Base-by-base conservation (phyloP, 495 filamentous ascomycete genomes). In the Neurospora sp. region DNA sequence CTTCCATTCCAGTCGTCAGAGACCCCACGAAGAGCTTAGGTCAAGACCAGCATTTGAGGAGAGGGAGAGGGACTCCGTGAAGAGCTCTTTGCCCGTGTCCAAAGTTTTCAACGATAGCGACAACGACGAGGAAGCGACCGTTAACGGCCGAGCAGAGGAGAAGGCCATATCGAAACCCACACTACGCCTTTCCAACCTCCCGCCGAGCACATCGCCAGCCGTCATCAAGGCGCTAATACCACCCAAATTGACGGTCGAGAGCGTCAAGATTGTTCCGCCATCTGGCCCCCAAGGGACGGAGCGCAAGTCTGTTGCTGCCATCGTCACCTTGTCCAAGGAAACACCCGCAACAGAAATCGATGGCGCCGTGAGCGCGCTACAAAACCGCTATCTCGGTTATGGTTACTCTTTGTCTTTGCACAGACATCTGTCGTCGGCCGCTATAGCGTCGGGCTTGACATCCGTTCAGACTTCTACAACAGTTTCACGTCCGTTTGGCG, bases 261-360 rank as follows among this genome's bases (percentile, higher is more conserved):
- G 87, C 47, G 90, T 98, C 40, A 90, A 91, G 73, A 87, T 97
- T 61, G 79, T 94, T n/a, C 79, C 84, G 1, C 75, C 83, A 69
- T 74, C 81, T 7, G 78, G 75, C 7, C 77, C 86, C 1, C 78
- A 74, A 69, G 82, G 85, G 5, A 87, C 88, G 0, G 92, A 96
- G 68, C 88, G 94, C 65, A 93, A 90, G 78, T 93, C 93, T 2
- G 86, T 90, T 47, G 86, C 92, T 9, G 94, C 94, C 6, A 94
- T 98, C 78, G 90, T 96, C 37, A 96, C 92, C 0, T 82, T 98
- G 27, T 90, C 91, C 3, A 91, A 91, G 77, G 95, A 97, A 71
- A 94, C 94, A 0, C 89, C 94, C 0, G 90, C 90, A 7, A 90
- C 90, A 41, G 93, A 97, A 69, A 96, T 98, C 38, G 94, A 98